Percentiles rank a stretch among this genome's conserved stretches.
phyloP scores from a whole-genome alignment of 768 basidiomycete species.

The Harrya chromipes region DNA sequence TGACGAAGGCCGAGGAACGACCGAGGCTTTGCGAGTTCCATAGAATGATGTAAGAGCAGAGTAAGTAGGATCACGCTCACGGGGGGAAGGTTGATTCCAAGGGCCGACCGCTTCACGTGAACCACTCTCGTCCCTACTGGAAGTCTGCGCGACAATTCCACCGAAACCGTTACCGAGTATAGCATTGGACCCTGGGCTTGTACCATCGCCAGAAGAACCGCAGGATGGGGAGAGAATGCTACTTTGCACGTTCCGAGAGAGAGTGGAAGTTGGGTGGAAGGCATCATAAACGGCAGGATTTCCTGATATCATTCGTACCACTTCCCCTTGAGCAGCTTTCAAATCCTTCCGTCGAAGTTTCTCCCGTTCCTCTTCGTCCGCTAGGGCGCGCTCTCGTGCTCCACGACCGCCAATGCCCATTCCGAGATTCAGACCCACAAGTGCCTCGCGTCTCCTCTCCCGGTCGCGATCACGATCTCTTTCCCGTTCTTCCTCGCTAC shows the following conservation, averaged over 20 bases:
- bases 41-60: slow-evolving; percentile 27
- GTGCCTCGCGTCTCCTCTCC: slow-evolving; percentile 40
- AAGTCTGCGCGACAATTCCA: slow-evolving; percentile 26
- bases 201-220: slow-evolving; percentile 17
- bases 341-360: slow-evolving; percentile 53
- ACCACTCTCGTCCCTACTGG: slow-evolving; percentile 22
- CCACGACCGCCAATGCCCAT: slow-evolving; percentile 40
- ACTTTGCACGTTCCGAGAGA: slow-evolving; percentile 26
- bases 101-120: slow-evolving; percentile 29
- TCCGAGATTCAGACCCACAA: slow-evolving; percentile 39
- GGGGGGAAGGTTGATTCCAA: slow-evolving; percentile 33
- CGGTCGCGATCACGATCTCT: slow-evolving; percentile 47
- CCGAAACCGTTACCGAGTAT: slow-evolving; percentile 24
- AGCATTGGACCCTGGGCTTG: slow-evolving; percentile 14
- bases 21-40: slow-evolving; percentile 23
- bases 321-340: slow-evolving; percentile 37
- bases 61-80: slow-evolving; percentile 30
- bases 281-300: slow-evolving; percentile 65
- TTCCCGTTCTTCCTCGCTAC: slow-evolving; percentile 37
- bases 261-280: slow-evolving; percentile 60
- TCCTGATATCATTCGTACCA: slow-evolving; percentile 37
- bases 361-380: slow-evolving; percentile 54
- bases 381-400: slow-evolving; percentile 59
- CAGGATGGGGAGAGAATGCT: slow-evolving; percentile 20
- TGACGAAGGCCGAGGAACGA: slow-evolving; percentile 25